phyloP scores from a whole-genome alignment of 306 rosid species.

The Prunus padus region DNA sequence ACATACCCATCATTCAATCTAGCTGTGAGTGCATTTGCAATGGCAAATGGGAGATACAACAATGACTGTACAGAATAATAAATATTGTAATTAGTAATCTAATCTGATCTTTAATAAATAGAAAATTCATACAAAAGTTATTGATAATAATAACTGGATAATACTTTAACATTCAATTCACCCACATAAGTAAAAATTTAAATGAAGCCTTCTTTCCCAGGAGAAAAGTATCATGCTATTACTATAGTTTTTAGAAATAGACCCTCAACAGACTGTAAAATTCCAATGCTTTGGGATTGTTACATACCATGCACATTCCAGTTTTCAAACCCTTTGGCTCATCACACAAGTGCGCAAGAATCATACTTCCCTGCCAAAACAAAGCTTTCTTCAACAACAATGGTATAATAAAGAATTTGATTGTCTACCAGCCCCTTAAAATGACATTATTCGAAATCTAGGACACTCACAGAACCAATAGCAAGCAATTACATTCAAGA shows the following conservation, averaged over 20 bases:
- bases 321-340: conserved; percentile 99
- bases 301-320: conserved; percentile 97
- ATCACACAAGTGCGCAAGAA: conserved; percentile 91
- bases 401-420: neutral
- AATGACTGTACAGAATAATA: conserved; percentile 57
- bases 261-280: conserved; percentile 3
- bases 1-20: conserved; percentile 83
- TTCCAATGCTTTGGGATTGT: neutral
- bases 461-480: neutral
- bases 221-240: neutral
- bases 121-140: neutral
- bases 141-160: neutral
- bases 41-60: conserved; percentile 78
- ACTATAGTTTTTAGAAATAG: neutral
- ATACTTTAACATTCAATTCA: neutral
- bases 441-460: neutral
- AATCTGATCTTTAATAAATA: neutral
- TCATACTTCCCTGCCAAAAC: conserved; percentile 91
- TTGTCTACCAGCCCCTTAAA: conserved; percentile 1
- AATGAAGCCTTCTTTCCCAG: neutral
- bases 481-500: conserved; percentile 1
- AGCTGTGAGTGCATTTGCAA: conserved; percentile 85
- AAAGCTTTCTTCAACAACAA: conserved; percentile 24
- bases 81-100: neutral
- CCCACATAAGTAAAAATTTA: neutral